Conservation (phyloP, 768 basidiomycete species). For the Pleurotus ostreatus region DNA sequence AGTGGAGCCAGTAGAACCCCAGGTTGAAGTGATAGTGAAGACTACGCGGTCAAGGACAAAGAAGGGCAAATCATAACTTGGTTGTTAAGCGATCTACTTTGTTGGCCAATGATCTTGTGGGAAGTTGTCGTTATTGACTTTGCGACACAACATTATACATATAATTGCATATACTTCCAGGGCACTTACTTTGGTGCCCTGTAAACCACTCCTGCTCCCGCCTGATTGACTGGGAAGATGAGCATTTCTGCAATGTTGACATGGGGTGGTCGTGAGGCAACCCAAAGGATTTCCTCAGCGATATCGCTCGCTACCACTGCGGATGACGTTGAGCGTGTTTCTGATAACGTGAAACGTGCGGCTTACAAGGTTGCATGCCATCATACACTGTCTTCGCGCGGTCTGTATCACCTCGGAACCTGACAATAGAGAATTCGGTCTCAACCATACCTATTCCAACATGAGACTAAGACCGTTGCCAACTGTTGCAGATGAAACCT, state of each 20-base stretch:
- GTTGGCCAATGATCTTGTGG: neutral
- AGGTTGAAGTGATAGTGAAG: conserved; percentile 32
- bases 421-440: conserved; percentile 88
- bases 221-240: conserved; percentile 79
- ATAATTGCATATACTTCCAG: conserved; percentile 14
- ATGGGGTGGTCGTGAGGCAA: conserved; percentile 85
- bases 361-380: conserved; percentile 80
- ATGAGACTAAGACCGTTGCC: neutral
- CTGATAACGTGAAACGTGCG: neutral
- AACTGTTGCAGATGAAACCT: conserved; percentile 18
- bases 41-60: conserved; percentile 56
- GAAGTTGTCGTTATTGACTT: conserved; percentile 1
- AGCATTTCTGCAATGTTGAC: conserved; percentile 86
- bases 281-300: conserved; percentile 98
- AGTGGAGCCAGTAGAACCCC: conserved; percentile 23
- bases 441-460: conserved; percentile 67
- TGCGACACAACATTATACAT: conserved; percentile 2
- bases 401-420: conserved; percentile 80
- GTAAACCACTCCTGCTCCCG: conserved; percentile 61
- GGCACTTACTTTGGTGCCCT: conserved; percentile 36
- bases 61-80: conserved; percentile 37
- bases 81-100: neutral
- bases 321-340: conserved; percentile 9
- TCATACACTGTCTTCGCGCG: conserved; percentile 90
- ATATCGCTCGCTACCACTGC: conserved; percentile 82